Conservation (phyloP, 169 alveolate species). For the Plasmodium reichenowi region DNA sequence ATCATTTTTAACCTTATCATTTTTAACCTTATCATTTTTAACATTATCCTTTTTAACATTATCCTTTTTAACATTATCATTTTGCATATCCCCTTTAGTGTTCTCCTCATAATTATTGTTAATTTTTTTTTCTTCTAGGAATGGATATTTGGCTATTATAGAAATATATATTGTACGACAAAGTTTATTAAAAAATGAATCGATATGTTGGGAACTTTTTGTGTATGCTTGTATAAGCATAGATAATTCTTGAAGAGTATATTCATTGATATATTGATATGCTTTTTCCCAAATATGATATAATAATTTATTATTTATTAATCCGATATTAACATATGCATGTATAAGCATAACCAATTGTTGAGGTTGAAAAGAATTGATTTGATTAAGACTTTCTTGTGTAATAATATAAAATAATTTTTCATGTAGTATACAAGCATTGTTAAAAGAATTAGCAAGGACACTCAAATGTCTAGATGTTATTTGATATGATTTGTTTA, state of each 20-base stretch:
- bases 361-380: conserved; percentile 53
- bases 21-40: no score
- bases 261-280: conserved; percentile 19
- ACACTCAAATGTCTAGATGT: conserved; percentile 73
- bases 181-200: conserved; percentile 18
- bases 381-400: conserved; percentile 20
- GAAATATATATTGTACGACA: conserved; percentile 11
- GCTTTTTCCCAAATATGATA: conserved; percentile 40
- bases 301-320: conserved; percentile 31
- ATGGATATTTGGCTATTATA: conserved; percentile 26
- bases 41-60: no score
- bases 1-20: no score
- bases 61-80: no score
- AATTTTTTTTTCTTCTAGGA: conserved; percentile 2
- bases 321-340: conserved; percentile 66
- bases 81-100: no score
- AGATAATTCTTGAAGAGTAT: conserved; percentile 57
- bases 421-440: conserved; percentile 65
- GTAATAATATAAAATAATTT: conserved; percentile 48
- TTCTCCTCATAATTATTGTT: not conserved
- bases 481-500: conserved; percentile 52
- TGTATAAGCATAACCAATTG: conserved; percentile 71
- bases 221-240: conserved; percentile 73
- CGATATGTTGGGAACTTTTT: conserved; percentile 51
- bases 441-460: conserved; percentile 56